These are phyloP conservation scores for Colletotrichum plurivorum DNA, from an alignment of 2,329 filamentous ascomycete genomes.

Conservation along the genomic window DNA sequence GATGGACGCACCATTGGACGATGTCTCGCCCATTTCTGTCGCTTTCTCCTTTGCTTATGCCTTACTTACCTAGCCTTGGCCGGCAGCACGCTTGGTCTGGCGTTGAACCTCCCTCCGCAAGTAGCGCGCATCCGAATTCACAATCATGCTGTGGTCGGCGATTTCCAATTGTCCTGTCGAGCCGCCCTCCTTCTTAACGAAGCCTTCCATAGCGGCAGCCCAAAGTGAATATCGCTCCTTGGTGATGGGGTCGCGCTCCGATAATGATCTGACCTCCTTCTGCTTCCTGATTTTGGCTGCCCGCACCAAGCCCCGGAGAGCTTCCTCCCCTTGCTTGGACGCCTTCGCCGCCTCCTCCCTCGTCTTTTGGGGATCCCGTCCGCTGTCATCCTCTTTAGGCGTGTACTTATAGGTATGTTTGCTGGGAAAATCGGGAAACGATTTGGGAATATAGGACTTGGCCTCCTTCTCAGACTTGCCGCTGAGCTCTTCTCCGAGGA, in stretches of 20 bases:
- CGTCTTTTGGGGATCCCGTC: slow-evolving; percentile 69
- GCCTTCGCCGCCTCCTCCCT: slow-evolving; percentile 72
- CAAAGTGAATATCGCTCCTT: slow-evolving; percentile 72
- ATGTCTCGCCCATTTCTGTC: too few relatives aligned
- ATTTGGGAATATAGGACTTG: slow-evolving; percentile 69
- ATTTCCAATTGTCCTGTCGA: slow-evolving; percentile 62
- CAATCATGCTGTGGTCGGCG: slow-evolving; percentile 75
- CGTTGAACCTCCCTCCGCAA: slow-evolving; percentile 68
- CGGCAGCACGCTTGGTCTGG: slow-evolving; percentile 56
- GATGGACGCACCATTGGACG: too few relatives aligned
- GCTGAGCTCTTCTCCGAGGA: slow-evolving; percentile 69
- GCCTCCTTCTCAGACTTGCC: slow-evolving; percentile 69
- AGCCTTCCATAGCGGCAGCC: slow-evolving; percentile 72
- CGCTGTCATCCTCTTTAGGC: slow-evolving; percentile 62
- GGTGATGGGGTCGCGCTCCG: slow-evolving; percentile 65
- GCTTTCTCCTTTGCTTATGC: not conserved
- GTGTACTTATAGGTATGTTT: slow-evolving; percentile 76
- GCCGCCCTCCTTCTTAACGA: slow-evolving; percentile 59
- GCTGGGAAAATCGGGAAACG: slow-evolving; percentile 74
- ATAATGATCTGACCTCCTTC: slow-evolving; percentile 72
- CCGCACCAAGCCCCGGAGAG: slow-evolving; percentile 70
- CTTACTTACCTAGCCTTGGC: slow-evolving; percentile 24
- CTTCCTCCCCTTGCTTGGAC: slow-evolving; percentile 74
- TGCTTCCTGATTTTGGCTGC: slow-evolving; percentile 76
- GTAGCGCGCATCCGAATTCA: slow-evolving; percentile 69